Evolutionary conservation across 495 filamentous ascomycete genomes (phyloP), one percentile per base, ranked within the genome.

Genomic region (Saxispiralis lemnorum): DNA sequence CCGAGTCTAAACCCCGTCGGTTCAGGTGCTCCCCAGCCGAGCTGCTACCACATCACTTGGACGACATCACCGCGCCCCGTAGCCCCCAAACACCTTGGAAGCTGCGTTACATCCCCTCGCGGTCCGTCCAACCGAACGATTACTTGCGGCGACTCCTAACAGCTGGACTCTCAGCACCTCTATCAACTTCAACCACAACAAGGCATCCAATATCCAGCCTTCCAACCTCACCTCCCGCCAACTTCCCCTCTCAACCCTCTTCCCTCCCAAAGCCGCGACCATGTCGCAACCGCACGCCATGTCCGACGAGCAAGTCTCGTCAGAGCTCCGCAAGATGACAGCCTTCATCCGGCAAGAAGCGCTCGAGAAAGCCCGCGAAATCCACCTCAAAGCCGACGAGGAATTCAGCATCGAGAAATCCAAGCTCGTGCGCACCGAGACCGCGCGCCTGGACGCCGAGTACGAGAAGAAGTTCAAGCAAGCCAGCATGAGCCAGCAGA

Each of bases 271-370:
- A 34, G 43, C 48, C 44, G 39, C 58, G 70, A 80, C 68, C 51
- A 96, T 94, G 88, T 88, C 88, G 62, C 78, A 83, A 68, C 66
- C 72, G 49, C 84, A 92, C 77, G 79, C 84, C 62, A 78, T 96
- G 65, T 93, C 85, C 61, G 88, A 96, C 70, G 88, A 94, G 63
- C 87, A 95, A 79, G 88, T 99, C 65, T 72, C 78, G 58, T 73
- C 75, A 62, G 92, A 99, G 73, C 83, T 99, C 61, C 83, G 79
- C 69, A 99, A 99, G 72, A 99, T 99, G 92, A 96, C 92, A 36
- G 84, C 87, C 61, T 99, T 99, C 81, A 99, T 99, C 76, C 81
- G 80, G 60, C 87, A 95, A 67, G 92, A 99, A 72, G 92, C 92
- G 18, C 67, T 77, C 31, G 92, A 99, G 61, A 99, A 99, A 67